Percentiles rank a stretch among this genome's conserved stretches.
Conservation (phyloP, 2,329 filamentous ascomycete species). For the Neophaeococcomyces mojaviensis region DNA sequence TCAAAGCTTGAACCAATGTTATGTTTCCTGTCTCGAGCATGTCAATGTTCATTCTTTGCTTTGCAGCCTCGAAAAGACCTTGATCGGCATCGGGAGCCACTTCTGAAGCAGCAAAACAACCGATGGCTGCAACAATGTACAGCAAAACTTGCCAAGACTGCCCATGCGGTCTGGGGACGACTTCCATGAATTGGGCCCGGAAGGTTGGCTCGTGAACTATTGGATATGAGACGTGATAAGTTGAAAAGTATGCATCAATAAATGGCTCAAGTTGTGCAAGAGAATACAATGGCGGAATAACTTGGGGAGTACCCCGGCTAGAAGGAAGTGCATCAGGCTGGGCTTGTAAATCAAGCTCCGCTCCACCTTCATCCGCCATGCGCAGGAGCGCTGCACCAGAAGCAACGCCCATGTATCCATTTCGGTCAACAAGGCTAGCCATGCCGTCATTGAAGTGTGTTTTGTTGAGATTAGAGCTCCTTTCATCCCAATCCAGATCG, state of each 20-base stretch:
- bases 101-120: conserved; percentile 17
- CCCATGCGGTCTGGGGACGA: conserved; percentile 14
- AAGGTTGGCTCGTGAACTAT: conserved; percentile 26
- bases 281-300: conserved; percentile 1
- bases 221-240: conserved; percentile 24
- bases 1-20: conserved; percentile 27
- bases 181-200: conserved; percentile 16
- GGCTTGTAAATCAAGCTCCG: background rate
- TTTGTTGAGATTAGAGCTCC: conserved; percentile 41
- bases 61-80: conserved; percentile 16
- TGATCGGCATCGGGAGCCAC: conserved; percentile 13
- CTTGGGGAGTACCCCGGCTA: conserved; percentile 2
- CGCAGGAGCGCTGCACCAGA: conserved; percentile 10
- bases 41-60: conserved; percentile 23
- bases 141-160: conserved; percentile 23
- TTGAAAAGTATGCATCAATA: conserved; percentile 25
- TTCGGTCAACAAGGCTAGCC: conserved; percentile 29
- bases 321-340: background rate
- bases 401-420: conserved; percentile 11
- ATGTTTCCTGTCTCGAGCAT: conserved; percentile 28
- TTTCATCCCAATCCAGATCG: conserved; percentile 17
- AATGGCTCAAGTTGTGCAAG: conserved; percentile 14
- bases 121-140: conserved; percentile 24
- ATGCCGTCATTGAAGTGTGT: conserved; percentile 40
- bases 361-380: conserved; percentile 5